Base-by-base conservation (phyloP, 2,329 filamentous ascomycete species). In the Trichoderma atroviride region DNA sequence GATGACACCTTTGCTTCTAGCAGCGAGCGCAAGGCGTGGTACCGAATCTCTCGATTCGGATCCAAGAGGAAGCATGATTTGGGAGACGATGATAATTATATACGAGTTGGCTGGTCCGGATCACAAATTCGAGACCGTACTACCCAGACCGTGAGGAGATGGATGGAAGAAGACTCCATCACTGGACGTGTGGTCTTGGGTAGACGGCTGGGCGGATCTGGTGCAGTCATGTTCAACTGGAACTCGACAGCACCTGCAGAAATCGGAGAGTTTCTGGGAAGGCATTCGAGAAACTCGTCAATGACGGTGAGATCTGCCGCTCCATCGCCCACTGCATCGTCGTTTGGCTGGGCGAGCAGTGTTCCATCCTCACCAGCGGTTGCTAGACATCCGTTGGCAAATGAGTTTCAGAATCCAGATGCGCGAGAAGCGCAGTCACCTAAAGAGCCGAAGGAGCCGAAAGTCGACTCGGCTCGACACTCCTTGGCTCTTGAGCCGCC, bases 91-190 rank as follows among this genome's bases (percentile, higher is more conserved):
- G 87, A 89, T 10, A 85, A 84, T 71, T 91, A 91, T 75, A 80
- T 85, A 22, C 83, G 85, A 10, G 82, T 89, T n/a, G 79, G 81
- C 3, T 91, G 89, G 89, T 72, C 75, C 4, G 78, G 81, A n/a
- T 90, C 88, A 0, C 78, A 82, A 7, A 78, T 88, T 2, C 86
- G 86, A 29, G 77, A 78, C 14, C 83, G 87, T 10, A 87, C 85
- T 1, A 82, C 88, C 70, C 83, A 85, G 69, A 87, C 88, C 52
- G 88, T 91, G 22, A 83, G 86, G 31, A 83, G 87, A 31, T 91
- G 89, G 89, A 88, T 90, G 83, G 87, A 89, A 73, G 86, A 90
- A 73, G 88, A 89, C 72, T 86, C 86, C 0, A 85, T 87, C 33
- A 81, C 85, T 2, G 86, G 87, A 1, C 83, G 84, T n/a, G 75